These are phyloP conservation scores for Vigna trinervia DNA, from an alignment of 306 rosid species.

Conservation along the genomic window DNA sequence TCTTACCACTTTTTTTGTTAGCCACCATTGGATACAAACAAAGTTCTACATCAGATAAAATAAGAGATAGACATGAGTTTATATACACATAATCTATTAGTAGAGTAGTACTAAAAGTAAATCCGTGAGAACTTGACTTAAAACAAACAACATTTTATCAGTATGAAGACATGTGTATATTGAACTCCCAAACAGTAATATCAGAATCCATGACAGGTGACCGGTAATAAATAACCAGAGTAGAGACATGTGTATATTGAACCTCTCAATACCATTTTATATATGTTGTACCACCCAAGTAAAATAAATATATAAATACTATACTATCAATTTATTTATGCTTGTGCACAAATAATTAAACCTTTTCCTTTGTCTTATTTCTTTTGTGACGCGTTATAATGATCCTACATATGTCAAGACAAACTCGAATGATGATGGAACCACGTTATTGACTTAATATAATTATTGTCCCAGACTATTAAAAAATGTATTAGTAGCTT, in stretches of 20 bases:
- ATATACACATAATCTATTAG: no score
- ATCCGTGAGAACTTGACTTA: no score
- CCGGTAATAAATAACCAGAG: no score
- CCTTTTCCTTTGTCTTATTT: slow-evolving; percentile 25
- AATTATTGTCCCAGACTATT: not conserved
- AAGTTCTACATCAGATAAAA: no score
- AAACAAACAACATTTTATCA: no score
- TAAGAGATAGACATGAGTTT: no score
- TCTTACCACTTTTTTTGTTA: slow-evolving; percentile 15
- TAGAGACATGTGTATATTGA: no score
- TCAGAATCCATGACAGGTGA: no score
- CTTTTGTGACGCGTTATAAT: slow-evolving; percentile 24
- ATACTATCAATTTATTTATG: not conserved
- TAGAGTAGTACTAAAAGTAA: no score
- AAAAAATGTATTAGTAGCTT: not conserved
- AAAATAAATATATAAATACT: not conserved
- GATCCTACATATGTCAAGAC: slow-evolving; percentile 5
- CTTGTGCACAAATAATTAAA: slow-evolving; percentile 13
- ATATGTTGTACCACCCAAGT: not conserved
- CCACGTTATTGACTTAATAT: not conserved
- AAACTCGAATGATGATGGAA: slow-evolving; percentile 36
- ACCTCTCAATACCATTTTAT: not conserved
- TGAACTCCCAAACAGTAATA: no score
- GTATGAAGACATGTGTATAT: no score
- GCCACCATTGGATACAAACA: no score